Conservation (phyloP, 192 early-diverging fungal species). For the Coemansia sp. region DNA sequence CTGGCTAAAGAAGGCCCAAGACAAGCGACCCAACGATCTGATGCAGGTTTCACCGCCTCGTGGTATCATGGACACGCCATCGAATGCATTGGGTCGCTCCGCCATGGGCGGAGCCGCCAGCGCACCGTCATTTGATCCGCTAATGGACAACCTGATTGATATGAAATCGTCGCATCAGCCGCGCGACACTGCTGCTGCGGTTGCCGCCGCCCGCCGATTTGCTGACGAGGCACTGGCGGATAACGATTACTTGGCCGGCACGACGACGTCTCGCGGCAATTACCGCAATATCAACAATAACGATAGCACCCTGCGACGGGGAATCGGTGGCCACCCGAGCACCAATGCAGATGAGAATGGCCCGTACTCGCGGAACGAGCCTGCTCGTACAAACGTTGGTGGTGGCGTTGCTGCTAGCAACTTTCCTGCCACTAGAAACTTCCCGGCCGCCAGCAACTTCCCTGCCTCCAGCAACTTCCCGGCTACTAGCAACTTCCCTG, state of each 20-base stretch:
- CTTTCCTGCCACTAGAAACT: neutral
- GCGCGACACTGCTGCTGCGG: slow-evolving; percentile 10
- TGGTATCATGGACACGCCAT: slow-evolving; percentile 28
- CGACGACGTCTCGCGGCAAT: neutral
- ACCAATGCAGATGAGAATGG: neutral
- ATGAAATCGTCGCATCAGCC: slow-evolving; percentile 14
- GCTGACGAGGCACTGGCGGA: slow-evolving; percentile 4
- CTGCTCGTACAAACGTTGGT: slow-evolving; percentile 9
- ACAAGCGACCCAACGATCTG: slow-evolving; percentile 15
- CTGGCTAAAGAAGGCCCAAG: slow-evolving; percentile 23
- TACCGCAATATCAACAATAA: neutral
- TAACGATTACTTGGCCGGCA: neutral
- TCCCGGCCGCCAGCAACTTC: neutral
- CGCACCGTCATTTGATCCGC: slow-evolving; percentile 13
- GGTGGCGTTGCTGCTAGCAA: slow-evolving; percentile 5
- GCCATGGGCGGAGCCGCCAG: neutral
- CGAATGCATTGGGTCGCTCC: slow-evolving; percentile 11
- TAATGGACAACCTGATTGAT: slow-evolving; percentile 22
- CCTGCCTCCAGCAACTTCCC: neutral
- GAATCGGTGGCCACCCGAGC: neutral
- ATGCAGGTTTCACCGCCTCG: slow-evolving; percentile 28
- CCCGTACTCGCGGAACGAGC: slow-evolving; percentile 8
- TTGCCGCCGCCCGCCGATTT: neutral
- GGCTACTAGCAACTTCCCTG: neutral
- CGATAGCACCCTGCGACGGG: neutral